These are phyloP conservation scores for Xerocomus potaroensis DNA, from an alignment of 768 basidiomycete genomes.

Conservation along the genomic window DNA sequence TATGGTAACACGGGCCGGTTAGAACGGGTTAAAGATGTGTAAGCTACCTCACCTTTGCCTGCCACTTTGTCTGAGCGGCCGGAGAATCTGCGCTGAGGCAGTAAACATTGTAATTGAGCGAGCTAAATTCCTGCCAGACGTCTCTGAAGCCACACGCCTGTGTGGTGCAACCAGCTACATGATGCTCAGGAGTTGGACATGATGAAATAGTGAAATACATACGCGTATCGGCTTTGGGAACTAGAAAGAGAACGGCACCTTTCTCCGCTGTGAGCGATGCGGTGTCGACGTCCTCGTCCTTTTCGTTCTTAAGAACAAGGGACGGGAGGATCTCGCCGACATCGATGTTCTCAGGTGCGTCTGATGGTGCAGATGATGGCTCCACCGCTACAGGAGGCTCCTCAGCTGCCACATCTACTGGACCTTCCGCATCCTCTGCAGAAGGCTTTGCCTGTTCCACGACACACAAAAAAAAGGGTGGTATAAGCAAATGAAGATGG, in stretches of 20 bases:
- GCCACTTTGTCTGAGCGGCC: conserved; percentile 76
- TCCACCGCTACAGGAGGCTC: conserved; percentile 4
- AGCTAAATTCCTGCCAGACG: conserved; percentile 68
- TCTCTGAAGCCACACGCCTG: conserved; percentile 95
- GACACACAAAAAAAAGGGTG: neutral
- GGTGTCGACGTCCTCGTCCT: conserved; percentile 73
- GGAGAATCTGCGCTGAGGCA: conserved; percentile 81
- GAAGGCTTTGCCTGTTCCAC: conserved; percentile 18
- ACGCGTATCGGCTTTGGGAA: conserved; percentile 87
- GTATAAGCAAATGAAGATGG: neutral
- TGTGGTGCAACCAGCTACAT: conserved; percentile 81
- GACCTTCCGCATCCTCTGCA: conserved; percentile 3
- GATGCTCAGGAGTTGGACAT: neutral
- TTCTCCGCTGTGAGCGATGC: conserved; percentile 58
- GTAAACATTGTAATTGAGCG: conserved; percentile 64
- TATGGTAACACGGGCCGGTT: conserved; percentile 1
- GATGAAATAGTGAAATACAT: conserved; percentile 23
- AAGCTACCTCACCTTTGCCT: conserved; percentile 60
- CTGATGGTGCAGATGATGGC: neutral
- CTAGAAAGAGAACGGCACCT: conserved; percentile 77
- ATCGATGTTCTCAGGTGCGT: conserved; percentile 39
- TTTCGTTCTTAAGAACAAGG: conserved; percentile 78
- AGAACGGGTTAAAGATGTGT: neutral
- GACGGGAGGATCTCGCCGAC: conserved; percentile 75
- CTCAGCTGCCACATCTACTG: neutral